A percentile compares a stretch with the other conserved stretches of the same genome.
phyloP scores from a whole-genome alignment of 495 filamentous ascomycete species.

The Neurospora terricola region DNA sequence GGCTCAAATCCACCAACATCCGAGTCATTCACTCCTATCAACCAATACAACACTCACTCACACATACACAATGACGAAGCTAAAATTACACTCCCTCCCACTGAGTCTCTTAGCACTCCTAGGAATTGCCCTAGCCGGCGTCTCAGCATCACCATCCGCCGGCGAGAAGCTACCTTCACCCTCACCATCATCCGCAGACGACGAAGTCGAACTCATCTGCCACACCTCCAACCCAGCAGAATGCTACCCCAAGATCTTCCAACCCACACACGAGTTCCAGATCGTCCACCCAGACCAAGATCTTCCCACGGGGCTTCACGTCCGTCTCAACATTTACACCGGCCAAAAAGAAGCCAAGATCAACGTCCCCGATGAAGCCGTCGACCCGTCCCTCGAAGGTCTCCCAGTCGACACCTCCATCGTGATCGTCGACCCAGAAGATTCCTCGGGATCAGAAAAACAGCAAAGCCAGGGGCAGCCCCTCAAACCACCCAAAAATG shows the following conservation, averaged over 20 bases:
- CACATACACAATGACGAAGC: slow-evolving; percentile 9
- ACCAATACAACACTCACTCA: not conserved
- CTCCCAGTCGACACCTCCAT: slow-evolving; percentile 37
- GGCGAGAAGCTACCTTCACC: not conserved
- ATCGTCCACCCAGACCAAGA: slow-evolving; percentile 52
- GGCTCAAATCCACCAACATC: not conserved
- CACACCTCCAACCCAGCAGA: slow-evolving; percentile 46
- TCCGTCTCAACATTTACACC: slow-evolving; percentile 52
- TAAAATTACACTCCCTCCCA: slow-evolving; percentile 11
- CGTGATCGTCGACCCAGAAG: slow-evolving; percentile 32
- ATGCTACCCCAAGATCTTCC: slow-evolving; percentile 56
- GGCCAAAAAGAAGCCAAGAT: slow-evolving; percentile 54
- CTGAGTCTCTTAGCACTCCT: slow-evolving; percentile 16
- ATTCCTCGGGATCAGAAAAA: slow-evolving; percentile 16
- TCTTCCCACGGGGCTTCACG: slow-evolving; percentile 51
- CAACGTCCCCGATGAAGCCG: slow-evolving; percentile 39
- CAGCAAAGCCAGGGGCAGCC: not conserved
- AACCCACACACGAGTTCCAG: slow-evolving; percentile 52
- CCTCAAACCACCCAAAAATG: slow-evolving; percentile 21
- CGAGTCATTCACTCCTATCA: not conserved
- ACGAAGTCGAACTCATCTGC: slow-evolving; percentile 48
- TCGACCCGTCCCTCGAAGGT: slow-evolving; percentile 31
- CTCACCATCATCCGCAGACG: not conserved
- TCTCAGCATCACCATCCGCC: slow-evolving; percentile 13
- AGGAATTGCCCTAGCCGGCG: slow-evolving; percentile 10